These are phyloP conservation scores for Neurospora sp. DNA, from an alignment of 495 filamentous ascomycete species.

Conservation along the genomic window DNA sequence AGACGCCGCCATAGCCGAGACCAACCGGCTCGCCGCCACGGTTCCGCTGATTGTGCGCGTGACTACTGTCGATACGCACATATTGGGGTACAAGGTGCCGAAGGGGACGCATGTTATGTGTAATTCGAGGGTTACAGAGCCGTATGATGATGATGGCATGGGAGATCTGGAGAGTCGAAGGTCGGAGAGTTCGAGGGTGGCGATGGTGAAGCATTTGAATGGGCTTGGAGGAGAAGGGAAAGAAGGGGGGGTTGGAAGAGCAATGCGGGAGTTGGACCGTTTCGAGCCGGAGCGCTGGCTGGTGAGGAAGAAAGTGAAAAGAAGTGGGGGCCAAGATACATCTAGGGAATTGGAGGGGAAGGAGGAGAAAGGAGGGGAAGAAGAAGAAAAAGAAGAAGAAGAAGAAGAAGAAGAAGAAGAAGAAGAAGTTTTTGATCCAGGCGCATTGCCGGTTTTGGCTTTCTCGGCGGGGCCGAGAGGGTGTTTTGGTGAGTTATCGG, in stretches of 20 bases:
- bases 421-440: constrained; percentile 16
- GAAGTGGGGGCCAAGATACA: constrained; percentile 2
- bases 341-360: too few relatives aligned
- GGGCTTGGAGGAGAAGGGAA: too few relatives aligned
- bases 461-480: constrained; percentile 17
- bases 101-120: constrained; percentile 24
- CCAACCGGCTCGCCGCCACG: constrained; percentile 16
- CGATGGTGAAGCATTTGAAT: constrained; percentile 10
- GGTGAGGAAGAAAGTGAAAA: constrained; percentile 6
- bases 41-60: constrained; percentile 15
- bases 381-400: too few relatives aligned
- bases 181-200: constrained; percentile 10
- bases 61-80: constrained; percentile 21
- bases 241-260: constrained; percentile 6
- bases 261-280: constrained; percentile 13
- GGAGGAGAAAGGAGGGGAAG: too few relatives aligned
- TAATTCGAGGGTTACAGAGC: constrained; percentile 12
- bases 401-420: too few relatives aligned
- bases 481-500: constrained; percentile 11
- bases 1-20: constrained; percentile 27
- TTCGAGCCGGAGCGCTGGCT: constrained; percentile 26
- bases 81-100: constrained; percentile 25
- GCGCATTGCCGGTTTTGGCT: constrained; percentile 11
- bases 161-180: constrained; percentile 12
- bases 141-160: background rate